These are phyloP conservation scores for Microcyclosporella mali DNA, from an alignment of 2,329 filamentous ascomycete genomes.

Conservation along the genomic window DNA sequence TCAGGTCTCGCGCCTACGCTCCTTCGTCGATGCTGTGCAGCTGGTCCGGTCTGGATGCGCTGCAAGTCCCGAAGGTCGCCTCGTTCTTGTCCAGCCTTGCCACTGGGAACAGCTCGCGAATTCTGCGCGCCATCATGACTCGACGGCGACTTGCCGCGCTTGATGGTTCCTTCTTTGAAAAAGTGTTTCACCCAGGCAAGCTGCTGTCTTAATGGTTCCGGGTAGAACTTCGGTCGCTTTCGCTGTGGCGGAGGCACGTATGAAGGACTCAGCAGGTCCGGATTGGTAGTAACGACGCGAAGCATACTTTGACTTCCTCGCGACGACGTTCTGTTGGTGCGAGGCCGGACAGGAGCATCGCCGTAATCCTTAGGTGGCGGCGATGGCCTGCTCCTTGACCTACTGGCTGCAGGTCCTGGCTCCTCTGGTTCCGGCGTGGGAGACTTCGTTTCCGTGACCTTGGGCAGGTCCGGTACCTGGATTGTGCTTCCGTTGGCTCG, in stretches of 20 bases:
- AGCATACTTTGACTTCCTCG: constrained; percentile 68
- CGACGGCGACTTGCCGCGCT: constrained; percentile 54
- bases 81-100: constrained; percentile 13
- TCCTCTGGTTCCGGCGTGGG: constrained; percentile 41
- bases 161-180: constrained; percentile 60
- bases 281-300: constrained; percentile 70
- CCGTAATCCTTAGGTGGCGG: constrained; percentile 76
- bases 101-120: constrained; percentile 14
- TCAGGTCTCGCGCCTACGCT: constrained; percentile 33
- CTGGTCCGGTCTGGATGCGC: constrained; percentile 31
- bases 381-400: constrained; percentile 68
- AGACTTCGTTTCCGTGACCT: constrained; percentile 60
- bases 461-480: constrained; percentile 67
- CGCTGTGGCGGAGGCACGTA: constrained; percentile 44
- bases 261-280: constrained; percentile 49
- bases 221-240: constrained; percentile 51
- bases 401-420: constrained; percentile 53
- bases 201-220: constrained; percentile 60
- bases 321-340: constrained; percentile 41
- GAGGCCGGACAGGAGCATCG: constrained; percentile 45
- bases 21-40: constrained; percentile 28
- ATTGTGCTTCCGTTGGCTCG: constrained; percentile 38
- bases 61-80: constrained; percentile 29
- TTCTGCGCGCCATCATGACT: constrained; percentile 16
- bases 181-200: constrained; percentile 64